phyloP scores from a whole-genome alignment of 768 basidiomycete genomes.

The Hygrocybe coccinea region DNA sequence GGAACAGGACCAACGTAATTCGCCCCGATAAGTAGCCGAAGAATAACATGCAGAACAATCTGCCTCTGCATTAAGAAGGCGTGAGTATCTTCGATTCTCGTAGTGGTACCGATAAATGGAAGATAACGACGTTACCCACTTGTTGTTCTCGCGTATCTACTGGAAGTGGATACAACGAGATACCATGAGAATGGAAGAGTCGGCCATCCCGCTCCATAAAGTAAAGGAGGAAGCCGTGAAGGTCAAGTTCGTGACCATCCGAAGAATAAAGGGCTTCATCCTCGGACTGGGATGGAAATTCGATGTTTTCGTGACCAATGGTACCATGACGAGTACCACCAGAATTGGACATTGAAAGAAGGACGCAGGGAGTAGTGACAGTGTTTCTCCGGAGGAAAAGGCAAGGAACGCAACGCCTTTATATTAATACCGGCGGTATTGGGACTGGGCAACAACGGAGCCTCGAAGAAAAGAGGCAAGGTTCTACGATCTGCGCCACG shows the following conservation, averaged over 20 bases:
- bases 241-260: background rate
- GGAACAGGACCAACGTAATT: slow-evolving; percentile 59
- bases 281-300: background rate
- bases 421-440: background rate
- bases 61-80: slow-evolving; percentile 41
- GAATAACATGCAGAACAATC: slow-evolving; percentile 44
- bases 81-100: background rate
- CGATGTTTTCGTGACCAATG: background rate
- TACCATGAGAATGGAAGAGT: slow-evolving; percentile 63
- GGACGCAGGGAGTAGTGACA: background rate
- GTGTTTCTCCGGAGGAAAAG: background rate
- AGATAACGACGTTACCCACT: slow-evolving; percentile 36
- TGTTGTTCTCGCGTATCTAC: slow-evolving; percentile 65
- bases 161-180: slow-evolving; percentile 66
- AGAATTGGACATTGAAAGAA: background rate
- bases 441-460: background rate
- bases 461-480: background rate
- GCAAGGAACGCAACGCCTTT: background rate
- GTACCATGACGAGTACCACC: background rate
- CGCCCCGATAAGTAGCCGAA: slow-evolving; percentile 48
- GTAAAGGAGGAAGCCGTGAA: slow-evolving; percentile 55
- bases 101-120: background rate
- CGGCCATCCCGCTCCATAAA: slow-evolving; percentile 56
- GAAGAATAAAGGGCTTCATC: background rate
- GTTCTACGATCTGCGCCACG: too few species aligned